phyloP scores from a whole-genome alignment of 108 stramenopile genomes.

The Licmophora abbreviata region DNA sequence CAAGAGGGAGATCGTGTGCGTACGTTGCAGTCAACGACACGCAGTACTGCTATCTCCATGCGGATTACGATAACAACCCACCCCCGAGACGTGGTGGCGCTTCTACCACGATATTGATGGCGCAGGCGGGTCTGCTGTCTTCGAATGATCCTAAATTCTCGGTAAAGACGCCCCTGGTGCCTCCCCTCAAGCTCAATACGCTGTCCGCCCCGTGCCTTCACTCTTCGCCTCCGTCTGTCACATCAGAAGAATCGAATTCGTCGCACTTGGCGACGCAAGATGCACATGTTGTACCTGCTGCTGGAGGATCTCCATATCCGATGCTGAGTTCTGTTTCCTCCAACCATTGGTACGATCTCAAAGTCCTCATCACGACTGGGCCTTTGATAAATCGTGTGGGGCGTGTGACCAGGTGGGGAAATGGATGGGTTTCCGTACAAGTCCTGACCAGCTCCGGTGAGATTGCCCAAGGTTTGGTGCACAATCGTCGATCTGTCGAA shows the following conservation, averaged over 20 bases:
- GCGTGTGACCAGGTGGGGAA: slow-evolving; percentile 26
- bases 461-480: slow-evolving; percentile 7
- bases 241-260: not conserved
- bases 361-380: slow-evolving; percentile 20
- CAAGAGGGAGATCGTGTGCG: slow-evolving; percentile 31
- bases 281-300: not conserved
- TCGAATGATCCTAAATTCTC: not conserved
- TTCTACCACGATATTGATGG: not conserved
- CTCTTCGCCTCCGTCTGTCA: not conserved
- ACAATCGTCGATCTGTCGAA: slow-evolving; percentile 40
- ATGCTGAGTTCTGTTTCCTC: slow-evolving; percentile 22
- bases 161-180: not conserved
- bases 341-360: slow-evolving; percentile 22
- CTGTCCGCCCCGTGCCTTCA: not conserved
- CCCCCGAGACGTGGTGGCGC: slow-evolving; percentile 17
- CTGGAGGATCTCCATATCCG: not conserved
- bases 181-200: not conserved
- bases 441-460: not conserved
- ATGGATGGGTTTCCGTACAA: slow-evolving; percentile 41
- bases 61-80: slow-evolving; percentile 31
- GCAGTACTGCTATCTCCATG: slow-evolving; percentile 37
- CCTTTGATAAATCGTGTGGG: slow-evolving; percentile 20
- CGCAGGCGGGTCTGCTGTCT: not conserved
- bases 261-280: too few species aligned
- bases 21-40: slow-evolving; percentile 27